Evolutionary conservation across 306 rosid species (phyloP).

Genomic region (Lablab purpureus): DNA sequence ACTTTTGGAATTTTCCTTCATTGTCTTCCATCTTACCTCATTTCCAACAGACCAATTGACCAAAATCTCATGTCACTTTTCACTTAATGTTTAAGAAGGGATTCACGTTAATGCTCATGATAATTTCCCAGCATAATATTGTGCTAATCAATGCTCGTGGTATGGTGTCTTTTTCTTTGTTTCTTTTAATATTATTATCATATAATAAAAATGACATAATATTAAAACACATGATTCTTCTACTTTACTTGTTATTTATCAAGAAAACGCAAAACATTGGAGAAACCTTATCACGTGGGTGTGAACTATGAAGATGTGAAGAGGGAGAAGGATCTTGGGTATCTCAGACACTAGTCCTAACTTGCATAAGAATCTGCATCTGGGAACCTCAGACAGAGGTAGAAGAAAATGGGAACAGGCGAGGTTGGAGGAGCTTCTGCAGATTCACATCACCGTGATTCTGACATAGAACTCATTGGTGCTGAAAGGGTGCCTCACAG

Average conservation of each 20-base stretch:
- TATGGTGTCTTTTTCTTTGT: too few species aligned
- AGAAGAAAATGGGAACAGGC: constrained; percentile 41
- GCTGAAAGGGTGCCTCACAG: constrained; percentile 40
- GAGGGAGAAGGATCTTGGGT: not conserved
- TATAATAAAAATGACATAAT: not conserved
- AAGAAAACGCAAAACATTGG: not conserved
- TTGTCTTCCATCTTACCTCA: not conserved
- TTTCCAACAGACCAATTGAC: not conserved
- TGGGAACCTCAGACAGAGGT: not conserved
- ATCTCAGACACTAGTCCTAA: not conserved
- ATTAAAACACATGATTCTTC: not conserved
- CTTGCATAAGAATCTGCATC: not conserved
- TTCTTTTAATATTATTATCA: too few species aligned
- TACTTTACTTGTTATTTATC: not conserved
- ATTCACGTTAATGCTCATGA: not conserved
- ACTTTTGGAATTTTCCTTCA: not conserved
- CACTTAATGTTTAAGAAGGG: not conserved
- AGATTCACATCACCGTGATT: constrained; percentile 40
- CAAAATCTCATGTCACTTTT: not conserved
- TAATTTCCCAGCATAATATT: too few species aligned
- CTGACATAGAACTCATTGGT: constrained; percentile 53
- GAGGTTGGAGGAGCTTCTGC: constrained; percentile 34
- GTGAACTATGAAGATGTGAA: not conserved
- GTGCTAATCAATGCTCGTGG: too few species aligned
- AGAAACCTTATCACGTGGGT: not conserved